A percentile compares a stretch with the other conserved stretches of the same genome.
phyloP scores from a whole-genome alignment of 805 yeast genomes.

The Metschnikowia cerradonensis region DNA sequence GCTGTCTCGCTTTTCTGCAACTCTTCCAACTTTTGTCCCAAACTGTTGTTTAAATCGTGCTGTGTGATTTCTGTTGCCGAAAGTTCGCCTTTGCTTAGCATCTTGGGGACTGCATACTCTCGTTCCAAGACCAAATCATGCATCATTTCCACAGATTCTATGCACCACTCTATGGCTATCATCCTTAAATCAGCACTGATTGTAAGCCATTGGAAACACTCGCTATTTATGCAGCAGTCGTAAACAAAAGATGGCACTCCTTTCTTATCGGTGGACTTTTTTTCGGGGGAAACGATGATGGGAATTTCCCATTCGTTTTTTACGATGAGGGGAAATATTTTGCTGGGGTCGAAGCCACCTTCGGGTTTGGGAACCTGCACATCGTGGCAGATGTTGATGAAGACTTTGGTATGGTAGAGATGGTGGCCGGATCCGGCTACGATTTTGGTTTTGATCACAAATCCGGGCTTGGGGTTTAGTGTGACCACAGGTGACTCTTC shows the following conservation, averaged over 20 bases:
- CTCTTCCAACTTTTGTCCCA: slow-evolving; percentile 33
- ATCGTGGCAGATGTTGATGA: slow-evolving; percentile 74
- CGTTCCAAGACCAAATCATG: slow-evolving; percentile 51
- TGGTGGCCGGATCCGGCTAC: slow-evolving; percentile 29
- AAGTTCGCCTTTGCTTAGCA: slow-evolving; percentile 64
- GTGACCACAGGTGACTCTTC: slow-evolving; percentile 10
- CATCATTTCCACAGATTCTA: slow-evolving; percentile 69
- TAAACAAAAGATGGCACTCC: slow-evolving; percentile 62
- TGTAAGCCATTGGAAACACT: slow-evolving; percentile 59
- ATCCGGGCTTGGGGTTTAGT: slow-evolving; percentile 58
- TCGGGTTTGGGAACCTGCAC: slow-evolving; percentile 60
- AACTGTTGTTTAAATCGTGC: slow-evolving; percentile 39
- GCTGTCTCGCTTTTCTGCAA: slow-evolving; percentile 39
- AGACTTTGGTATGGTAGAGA: slow-evolving; percentile 54
- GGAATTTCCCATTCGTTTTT: slow-evolving; percentile 85
- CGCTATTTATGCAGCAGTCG: slow-evolving; percentile 74
- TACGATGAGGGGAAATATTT: slow-evolving; percentile 59
- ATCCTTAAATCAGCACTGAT: slow-evolving; percentile 55
- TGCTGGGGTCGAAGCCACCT: slow-evolving; percentile 48
- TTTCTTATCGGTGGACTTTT: slow-evolving; percentile 62
- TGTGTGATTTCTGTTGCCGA: slow-evolving; percentile 42
- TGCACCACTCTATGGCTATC: slow-evolving; percentile 76
- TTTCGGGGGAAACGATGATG: slow-evolving; percentile 58
- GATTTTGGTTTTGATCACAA: slow-evolving; percentile 66
- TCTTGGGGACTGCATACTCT: slow-evolving; percentile 63